Base-by-base conservation (phyloP, 768 basidiomycete species). In the Boletellus ananas region DNA sequence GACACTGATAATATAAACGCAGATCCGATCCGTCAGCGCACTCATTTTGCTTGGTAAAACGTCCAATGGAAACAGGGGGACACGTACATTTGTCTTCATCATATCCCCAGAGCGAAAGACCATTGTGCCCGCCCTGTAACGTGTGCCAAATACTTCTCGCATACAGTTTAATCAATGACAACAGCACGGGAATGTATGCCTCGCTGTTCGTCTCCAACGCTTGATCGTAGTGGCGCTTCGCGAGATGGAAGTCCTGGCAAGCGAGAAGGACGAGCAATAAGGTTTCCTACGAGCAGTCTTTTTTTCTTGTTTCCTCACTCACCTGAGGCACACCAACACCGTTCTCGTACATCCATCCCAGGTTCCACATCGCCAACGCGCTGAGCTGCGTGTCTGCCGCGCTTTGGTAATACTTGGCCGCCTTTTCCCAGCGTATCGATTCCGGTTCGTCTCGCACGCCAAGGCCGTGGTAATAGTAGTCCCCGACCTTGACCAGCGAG, bases 321-420 rank as follows among this genome's bases (percentile, higher is more conserved):
- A 90, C 91, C 77, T 89, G 87, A 21, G 88, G 83, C 0, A 98
- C 90, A 3, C 96, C 96, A 18, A 90, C 67, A 0, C 96, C 96
- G 59, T 93, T 91, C 71, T 98, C 95, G 66, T 97, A 98, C 96
- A 98, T 98, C 90, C 91, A 97, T 2, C 95, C 96, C 11, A 98
- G 72, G 62, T 97, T 96, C 93, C 93, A 97, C 85, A 96, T 91
- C 1, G 96, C 94, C 55, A 98, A 74, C 1, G 96, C 93, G 58
- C 93, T 96, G 59, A 87, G 58, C 53, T 94, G 90, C 2, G 91
- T 94, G 56, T 94, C 92, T 2, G 90, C 92, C 4, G 96, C 96
- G 27, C 90, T 87, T 63, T 90, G 93, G 61, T 99, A 99, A 64
- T 90, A 97, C 23, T 85, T 82, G 1, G 90, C 94, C 0, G 96